phyloP scores from a whole-genome alignment of 2,329 filamentous ascomycete genomes.

The Trichoderma pleuroti region DNA sequence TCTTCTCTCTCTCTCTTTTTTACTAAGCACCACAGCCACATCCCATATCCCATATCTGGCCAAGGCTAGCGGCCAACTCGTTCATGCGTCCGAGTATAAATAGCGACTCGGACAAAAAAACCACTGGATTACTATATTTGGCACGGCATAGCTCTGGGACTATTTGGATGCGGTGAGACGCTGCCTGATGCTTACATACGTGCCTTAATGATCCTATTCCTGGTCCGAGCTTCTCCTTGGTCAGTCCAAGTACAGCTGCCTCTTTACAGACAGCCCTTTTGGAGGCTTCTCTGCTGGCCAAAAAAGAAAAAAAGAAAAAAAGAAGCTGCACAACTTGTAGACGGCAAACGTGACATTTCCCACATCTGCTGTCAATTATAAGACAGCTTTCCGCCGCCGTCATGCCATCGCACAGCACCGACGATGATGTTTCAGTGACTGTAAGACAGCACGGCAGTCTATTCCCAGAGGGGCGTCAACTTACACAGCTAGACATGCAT shows the following conservation, averaged over 20 bases:
- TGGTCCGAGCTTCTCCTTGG: background rate
- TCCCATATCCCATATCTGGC: background rate
- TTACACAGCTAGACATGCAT: slow-evolving; percentile 3
- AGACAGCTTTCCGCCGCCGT: background rate
- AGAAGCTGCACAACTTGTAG: background rate
- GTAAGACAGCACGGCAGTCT: background rate
- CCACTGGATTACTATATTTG: slow-evolving; percentile 10
- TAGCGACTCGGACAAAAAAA: background rate
- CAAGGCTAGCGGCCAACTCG: background rate
- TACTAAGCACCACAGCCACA: slow-evolving; percentile 12
- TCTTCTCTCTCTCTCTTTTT: background rate
- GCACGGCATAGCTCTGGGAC: background rate
- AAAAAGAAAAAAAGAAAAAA: background rate
- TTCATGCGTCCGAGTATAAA: background rate
- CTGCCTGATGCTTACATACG: slow-evolving; percentile 1
- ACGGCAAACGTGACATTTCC: background rate
- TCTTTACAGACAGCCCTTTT: background rate
- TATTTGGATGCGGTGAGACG: slow-evolving; percentile 4
- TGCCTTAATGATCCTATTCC: background rate
- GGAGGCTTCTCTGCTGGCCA: background rate
- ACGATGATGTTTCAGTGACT: background rate
- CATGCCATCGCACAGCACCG: background rate
- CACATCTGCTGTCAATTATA: too few species aligned
- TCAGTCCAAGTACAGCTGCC: background rate
- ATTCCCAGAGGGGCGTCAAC: background rate